A percentile compares a stretch with the other conserved stretches of the same genome.
phyloP scores from a whole-genome alignment of 179 eudicot species.

The Camellia oleifera region DNA sequence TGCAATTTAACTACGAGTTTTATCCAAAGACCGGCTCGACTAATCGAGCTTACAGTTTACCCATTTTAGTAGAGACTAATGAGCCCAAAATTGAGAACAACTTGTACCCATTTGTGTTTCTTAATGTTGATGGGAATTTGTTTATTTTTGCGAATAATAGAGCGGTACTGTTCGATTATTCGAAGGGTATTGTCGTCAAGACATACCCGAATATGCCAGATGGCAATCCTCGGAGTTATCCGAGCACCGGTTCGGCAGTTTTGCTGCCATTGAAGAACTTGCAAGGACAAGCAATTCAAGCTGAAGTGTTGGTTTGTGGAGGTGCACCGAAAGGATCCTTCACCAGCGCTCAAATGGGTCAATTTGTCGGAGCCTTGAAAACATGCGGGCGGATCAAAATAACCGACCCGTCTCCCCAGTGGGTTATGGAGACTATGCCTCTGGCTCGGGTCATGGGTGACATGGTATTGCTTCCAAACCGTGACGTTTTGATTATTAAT shows the following conservation, averaged over 20 bases:
- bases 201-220: conserved; percentile 57
- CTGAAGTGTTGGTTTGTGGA: conserved; percentile 63
- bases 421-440: conserved; percentile 76
- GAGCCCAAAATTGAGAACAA: conserved; percentile 47
- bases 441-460: conserved; percentile 56
- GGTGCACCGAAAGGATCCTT: conserved; percentile 45
- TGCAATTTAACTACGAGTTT: conserved; percentile 58
- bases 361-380: conserved; percentile 46
- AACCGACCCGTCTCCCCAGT: conserved; percentile 36
- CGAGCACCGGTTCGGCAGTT: conserved; percentile 63
- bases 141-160: conserved; percentile 65
- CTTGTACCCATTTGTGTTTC: conserved; percentile 61
- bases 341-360: conserved; percentile 11
- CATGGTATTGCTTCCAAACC: conserved; percentile 62
- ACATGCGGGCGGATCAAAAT: conserved; percentile 50
- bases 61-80: conserved; percentile 44
- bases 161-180: conserved; percentile 57
- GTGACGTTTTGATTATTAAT: conserved; percentile 45
- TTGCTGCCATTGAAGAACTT: conserved; percentile 30
- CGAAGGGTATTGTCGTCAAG: conserved; percentile 29
- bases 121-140: conserved; percentile 54
- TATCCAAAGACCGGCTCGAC: conserved; percentile 41
- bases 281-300: conserved; percentile 7
- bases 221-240: conserved; percentile 60
- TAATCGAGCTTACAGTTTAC: conserved; percentile 26